phyloP scores from a whole-genome alignment of 352 stramenopile genomes.

The Phytophthora litchii region DNA sequence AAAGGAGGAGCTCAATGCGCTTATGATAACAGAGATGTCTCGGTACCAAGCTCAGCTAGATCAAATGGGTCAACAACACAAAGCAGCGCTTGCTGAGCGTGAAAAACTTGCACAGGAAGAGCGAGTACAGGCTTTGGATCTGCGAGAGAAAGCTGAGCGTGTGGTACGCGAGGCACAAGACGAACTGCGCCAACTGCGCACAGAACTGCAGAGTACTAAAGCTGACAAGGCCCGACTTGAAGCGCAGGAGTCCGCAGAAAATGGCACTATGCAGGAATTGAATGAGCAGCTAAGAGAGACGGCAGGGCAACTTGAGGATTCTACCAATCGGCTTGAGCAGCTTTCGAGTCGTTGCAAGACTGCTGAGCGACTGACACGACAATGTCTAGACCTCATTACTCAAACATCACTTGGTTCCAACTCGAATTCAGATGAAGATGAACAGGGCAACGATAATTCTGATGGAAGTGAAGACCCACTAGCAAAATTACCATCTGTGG shows the following conservation, averaged over 20 bases:
- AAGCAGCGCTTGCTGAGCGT: conserved; percentile 18
- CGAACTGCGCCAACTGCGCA: conserved; percentile 42
- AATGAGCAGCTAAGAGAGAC: conserved; percentile 60
- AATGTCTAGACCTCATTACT: conserved; percentile 42
- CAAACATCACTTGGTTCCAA: conserved; percentile 5
- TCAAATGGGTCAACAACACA: conserved; percentile 32
- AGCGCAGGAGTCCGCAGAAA: conserved; percentile 51
- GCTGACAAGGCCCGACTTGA: conserved; percentile 54
- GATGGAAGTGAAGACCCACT: conserved; percentile 15
- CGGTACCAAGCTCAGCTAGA: conserved; percentile 47
- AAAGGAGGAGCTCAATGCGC: conserved; percentile 72
- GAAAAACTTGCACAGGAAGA: conserved; percentile 30
- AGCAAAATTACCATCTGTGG: conserved; percentile 21
- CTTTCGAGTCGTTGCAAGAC: conserved; percentile 40
- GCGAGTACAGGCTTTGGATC: conserved; percentile 40
- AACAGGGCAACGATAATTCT: conserved; percentile 11
- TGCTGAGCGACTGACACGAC: conserved; percentile 24
- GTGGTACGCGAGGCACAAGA: conserved; percentile 32
- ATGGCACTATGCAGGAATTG: conserved; percentile 56
- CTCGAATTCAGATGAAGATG: conserved; percentile 11
- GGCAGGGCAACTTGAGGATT: conserved; percentile 40
- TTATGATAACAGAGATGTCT: conserved; percentile 57
- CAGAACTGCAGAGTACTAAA: conserved; percentile 37
- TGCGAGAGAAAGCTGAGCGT: conserved; percentile 30
- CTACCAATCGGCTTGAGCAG: conserved; percentile 38